A percentile compares a stretch with the other conserved stretches of the same genome.
phyloP scores from a whole-genome alignment of 2,329 filamentous ascomycete species.

The Ceratocystis colombiana region DNA sequence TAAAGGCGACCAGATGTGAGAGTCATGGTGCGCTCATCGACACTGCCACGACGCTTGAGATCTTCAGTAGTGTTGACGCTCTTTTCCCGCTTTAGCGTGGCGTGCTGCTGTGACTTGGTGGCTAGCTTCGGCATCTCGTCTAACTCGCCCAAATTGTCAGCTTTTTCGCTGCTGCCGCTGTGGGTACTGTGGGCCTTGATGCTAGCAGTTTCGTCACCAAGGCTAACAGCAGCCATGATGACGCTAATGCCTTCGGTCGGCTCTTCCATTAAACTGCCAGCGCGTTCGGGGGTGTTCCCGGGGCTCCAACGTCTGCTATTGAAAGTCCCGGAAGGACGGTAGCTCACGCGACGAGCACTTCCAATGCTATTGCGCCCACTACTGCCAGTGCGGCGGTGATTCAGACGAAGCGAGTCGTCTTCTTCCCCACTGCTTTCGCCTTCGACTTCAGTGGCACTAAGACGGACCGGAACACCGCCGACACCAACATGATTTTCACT shows the following conservation, averaged over 20 bases:
- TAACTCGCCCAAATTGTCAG: slow-evolving; percentile 51
- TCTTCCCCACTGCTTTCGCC: slow-evolving; percentile 75
- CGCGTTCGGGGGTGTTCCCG: slow-evolving; percentile 46
- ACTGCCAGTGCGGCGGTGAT: slow-evolving; percentile 63
- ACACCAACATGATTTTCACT: slow-evolving; percentile 64
- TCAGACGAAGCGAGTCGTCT: slow-evolving; percentile 41
- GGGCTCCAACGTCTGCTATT: slow-evolving; percentile 42
- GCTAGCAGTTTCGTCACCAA: slow-evolving; percentile 38
- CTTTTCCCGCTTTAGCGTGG: slow-evolving; percentile 52
- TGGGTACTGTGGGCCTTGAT: slow-evolving; percentile 42
- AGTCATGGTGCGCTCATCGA: slow-evolving; percentile 71
- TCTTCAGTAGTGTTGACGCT: slow-evolving; percentile 60
- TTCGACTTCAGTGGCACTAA: slow-evolving; percentile 93
- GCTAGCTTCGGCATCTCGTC: slow-evolving; percentile 42
- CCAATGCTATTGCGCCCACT: slow-evolving; percentile 62
- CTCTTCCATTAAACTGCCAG: slow-evolving; percentile 42
- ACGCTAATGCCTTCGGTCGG: slow-evolving; percentile 17
- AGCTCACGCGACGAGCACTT: slow-evolving; percentile 43
- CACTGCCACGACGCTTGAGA: slow-evolving; percentile 64
- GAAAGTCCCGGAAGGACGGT: slow-evolving; percentile 43
- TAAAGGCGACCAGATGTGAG: slow-evolving; percentile 64
- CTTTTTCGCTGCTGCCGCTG: slow-evolving; percentile 51
- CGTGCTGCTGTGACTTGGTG: slow-evolving; percentile 48
- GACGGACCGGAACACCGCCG: slow-evolving; percentile 74
- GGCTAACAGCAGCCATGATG: slow-evolving; percentile 26